These are phyloP conservation scores for Turritis glabra DNA, from an alignment of 345 rosid species.

Conservation along the genomic window DNA sequence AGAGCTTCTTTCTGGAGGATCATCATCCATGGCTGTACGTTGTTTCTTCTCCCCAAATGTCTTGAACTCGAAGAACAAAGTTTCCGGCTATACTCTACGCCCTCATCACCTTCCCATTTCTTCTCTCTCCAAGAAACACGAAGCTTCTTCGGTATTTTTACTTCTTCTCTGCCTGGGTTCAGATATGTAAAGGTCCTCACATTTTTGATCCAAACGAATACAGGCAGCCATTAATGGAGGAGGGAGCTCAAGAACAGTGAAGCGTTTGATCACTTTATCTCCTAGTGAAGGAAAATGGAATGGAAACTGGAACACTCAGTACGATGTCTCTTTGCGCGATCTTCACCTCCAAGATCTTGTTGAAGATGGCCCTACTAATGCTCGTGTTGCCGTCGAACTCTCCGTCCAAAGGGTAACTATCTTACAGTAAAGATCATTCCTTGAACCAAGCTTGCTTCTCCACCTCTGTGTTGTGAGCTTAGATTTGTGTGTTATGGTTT, in stretches of 20 bases:
- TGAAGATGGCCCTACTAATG: constrained; percentile 54
- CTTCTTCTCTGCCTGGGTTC: too few relatives aligned
- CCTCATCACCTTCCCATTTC: constrained; percentile 28
- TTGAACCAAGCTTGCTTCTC: too few relatives aligned
- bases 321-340: constrained; percentile 60
- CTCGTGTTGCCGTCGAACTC: constrained; percentile 56
- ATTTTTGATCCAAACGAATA: too few relatives aligned
- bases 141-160: constrained; percentile 25
- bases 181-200: too few relatives aligned
- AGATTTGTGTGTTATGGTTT: not conserved
- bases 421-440: not conserved
- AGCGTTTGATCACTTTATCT: constrained; percentile 59
- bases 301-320: constrained; percentile 64
- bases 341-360: constrained; percentile 66
- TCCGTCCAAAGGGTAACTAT: constrained; percentile 57
- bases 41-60: constrained; percentile 33
- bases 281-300: constrained; percentile 74
- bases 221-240: constrained; percentile 36
- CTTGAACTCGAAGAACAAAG: constrained; percentile 21
- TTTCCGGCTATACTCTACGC: not conserved
- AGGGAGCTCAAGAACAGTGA: constrained; percentile 35
- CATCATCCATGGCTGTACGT: constrained; percentile 36
- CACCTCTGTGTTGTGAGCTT: not conserved
- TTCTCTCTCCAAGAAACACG: constrained; percentile 35
- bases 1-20: constrained; percentile 15